Evolutionary conservation across 2,329 filamentous ascomycete species (phyloP).

Genomic region (Peltaster fructicola): DNA sequence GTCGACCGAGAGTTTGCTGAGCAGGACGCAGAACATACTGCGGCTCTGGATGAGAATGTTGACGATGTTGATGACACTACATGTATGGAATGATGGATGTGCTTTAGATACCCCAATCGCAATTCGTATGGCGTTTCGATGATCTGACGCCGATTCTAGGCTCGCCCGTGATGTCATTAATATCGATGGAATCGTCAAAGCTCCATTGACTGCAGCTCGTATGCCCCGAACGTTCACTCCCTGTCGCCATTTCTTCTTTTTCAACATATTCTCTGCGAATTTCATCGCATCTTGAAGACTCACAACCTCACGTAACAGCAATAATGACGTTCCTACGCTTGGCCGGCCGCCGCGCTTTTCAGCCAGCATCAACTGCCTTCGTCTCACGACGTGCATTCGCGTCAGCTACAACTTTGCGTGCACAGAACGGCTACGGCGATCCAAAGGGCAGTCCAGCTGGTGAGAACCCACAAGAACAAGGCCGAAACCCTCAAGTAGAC

Average conservation of each 20-base stretch:
- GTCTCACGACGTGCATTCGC: slow-evolving; percentile 7
- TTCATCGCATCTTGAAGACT: too few relatives aligned
- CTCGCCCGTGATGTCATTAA: too few relatives aligned
- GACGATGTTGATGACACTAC: slow-evolving; percentile 1
- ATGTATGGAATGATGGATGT: background rate
- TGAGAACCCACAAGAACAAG: slow-evolving; percentile 26
- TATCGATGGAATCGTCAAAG: too few relatives aligned
- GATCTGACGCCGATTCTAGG: too few relatives aligned
- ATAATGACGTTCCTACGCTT: slow-evolving; percentile 10
- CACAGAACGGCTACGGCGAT: slow-evolving; percentile 25
- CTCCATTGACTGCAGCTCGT: too few relatives aligned
- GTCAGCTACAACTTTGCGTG: slow-evolving; percentile 18
- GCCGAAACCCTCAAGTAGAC: slow-evolving; percentile 21
- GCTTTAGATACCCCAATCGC: too few relatives aligned
- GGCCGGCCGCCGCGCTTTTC: slow-evolving; percentile 7
- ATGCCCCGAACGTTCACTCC: too few relatives aligned
- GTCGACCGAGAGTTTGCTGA: slow-evolving; percentile 49
- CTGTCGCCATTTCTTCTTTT: too few relatives aligned
- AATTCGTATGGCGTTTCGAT: too few relatives aligned
- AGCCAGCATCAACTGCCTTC: slow-evolving; percentile 5
- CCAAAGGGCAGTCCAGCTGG: slow-evolving; percentile 25
- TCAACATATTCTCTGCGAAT: slow-evolving; percentile 1
- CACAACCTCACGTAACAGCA: background rate
- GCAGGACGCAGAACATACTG: slow-evolving; percentile 20
- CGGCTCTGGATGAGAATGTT: slow-evolving; percentile 3